phyloP scores from a whole-genome alignment of 345 rosid genomes.

The Lepidium didymum region DNA sequence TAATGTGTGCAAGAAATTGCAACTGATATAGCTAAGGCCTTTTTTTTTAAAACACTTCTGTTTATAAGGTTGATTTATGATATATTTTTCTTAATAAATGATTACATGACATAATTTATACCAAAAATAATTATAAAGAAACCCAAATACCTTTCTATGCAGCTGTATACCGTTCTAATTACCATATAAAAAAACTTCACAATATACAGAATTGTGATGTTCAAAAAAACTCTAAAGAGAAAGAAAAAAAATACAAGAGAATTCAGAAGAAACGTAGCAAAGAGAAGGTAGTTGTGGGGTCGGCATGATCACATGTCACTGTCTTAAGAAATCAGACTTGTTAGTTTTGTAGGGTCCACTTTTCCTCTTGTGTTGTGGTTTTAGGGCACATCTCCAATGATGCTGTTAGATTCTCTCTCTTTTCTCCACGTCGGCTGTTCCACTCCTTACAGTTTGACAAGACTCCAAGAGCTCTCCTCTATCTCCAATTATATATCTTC shows the following conservation, averaged over 20 bases:
- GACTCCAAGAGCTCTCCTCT: neutral
- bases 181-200: neutral
- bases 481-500: neutral
- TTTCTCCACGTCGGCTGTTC: conserved; percentile 13
- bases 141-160: neutral
- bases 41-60: neutral
- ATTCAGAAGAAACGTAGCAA: conserved; percentile 5
- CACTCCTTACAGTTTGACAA: neutral
- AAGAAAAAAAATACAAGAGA: neutral
- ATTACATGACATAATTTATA: neutral
- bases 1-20: neutral
- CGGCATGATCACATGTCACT: conserved; percentile 28
- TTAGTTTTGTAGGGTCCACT: neutral
- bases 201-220: neutral
- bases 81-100: too few relatives aligned
- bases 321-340: conserved; percentile 3
- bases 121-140: neutral
- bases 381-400: conserved; percentile 23
- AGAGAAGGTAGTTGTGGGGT: conserved; percentile 19
- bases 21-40: neutral
- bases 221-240: neutral
- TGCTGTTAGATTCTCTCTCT: conserved; percentile 20
- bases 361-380: conserved; percentile 5
- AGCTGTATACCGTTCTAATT: neutral
- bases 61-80: too few relatives aligned